Conservation (phyloP, 2,329 filamentous ascomycete genomes). For the Hypocreales sp. region DNA sequence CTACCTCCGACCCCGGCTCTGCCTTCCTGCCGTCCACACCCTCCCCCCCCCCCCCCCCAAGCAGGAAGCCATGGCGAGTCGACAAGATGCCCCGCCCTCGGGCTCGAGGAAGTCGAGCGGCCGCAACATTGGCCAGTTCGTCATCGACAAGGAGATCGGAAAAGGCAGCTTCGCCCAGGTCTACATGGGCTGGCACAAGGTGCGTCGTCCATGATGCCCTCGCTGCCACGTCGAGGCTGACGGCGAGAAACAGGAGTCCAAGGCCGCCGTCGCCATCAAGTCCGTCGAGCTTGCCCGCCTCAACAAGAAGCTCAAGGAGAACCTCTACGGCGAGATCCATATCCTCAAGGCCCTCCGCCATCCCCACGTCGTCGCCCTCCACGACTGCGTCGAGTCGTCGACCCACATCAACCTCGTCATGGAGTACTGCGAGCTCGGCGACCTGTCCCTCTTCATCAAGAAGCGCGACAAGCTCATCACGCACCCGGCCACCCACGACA, state of each 20-base stretch:
- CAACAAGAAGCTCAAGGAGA: slow-evolving; percentile 92
- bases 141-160: slow-evolving; percentile 77
- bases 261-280: slow-evolving; percentile 84
- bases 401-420: slow-evolving; percentile 93
- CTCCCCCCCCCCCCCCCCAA: slow-evolving; percentile 9
- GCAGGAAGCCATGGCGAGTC: slow-evolving; percentile 23
- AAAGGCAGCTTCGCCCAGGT: slow-evolving; percentile 97
- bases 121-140: slow-evolving; percentile 54
- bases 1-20: slow-evolving; percentile 13
- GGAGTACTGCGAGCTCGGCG: slow-evolving; percentile 95
- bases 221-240: not conserved
- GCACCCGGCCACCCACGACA: slow-evolving; percentile 70
- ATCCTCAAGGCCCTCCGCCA: slow-evolving; percentile 90
- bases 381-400: slow-evolving; percentile 79
- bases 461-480: slow-evolving; percentile 69
- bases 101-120: slow-evolving; percentile 18
- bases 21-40: slow-evolving; percentile 18
- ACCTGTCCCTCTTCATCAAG: slow-evolving; percentile 91
- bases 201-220: slow-evolving; percentile 17
- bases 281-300: slow-evolving; percentile 82
- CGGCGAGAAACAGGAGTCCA: too few species aligned
- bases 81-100: slow-evolving; percentile 19
- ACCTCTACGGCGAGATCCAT: slow-evolving; percentile 86
- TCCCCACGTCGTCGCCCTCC: slow-evolving; percentile 90
- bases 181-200: slow-evolving; percentile 73